phyloP scores from a whole-genome alignment of 768 basidiomycete species.

The Mycena galericulata region DNA sequence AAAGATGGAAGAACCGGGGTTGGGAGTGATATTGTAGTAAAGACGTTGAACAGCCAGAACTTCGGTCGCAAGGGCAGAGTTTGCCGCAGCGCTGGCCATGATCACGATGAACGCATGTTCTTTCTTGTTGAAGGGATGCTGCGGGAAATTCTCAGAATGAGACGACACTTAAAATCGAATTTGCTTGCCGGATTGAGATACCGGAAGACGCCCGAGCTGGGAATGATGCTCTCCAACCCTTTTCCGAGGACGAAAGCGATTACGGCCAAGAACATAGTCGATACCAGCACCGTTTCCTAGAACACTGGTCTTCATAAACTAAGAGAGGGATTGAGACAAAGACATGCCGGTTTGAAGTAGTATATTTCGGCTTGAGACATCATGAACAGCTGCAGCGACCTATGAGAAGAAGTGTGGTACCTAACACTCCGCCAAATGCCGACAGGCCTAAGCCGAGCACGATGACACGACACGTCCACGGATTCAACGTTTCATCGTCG shows the following conservation, averaged over 20 bases:
- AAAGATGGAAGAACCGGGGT: slow-evolving; percentile 58
- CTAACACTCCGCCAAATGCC: slow-evolving; percentile 62
- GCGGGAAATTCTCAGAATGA: background rate
- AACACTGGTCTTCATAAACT: too few relatives aligned
- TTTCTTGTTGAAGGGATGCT: slow-evolving; percentile 72
- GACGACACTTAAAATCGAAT: background rate
- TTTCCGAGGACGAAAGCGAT: slow-evolving; percentile 64
- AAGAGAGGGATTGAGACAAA: too few relatives aligned
- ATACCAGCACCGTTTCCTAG: slow-evolving; percentile 66
- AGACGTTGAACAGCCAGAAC: slow-evolving; percentile 66
- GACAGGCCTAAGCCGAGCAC: slow-evolving; percentile 61
- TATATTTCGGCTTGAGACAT: slow-evolving; percentile 62
- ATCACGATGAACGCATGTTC: slow-evolving; percentile 70
- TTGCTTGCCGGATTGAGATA: slow-evolving; percentile 64
- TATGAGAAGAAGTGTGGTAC: slow-evolving; percentile 40
- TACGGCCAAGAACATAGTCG: slow-evolving; percentile 65
- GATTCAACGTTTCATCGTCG: slow-evolving; percentile 59
- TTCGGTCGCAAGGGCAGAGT: slow-evolving; percentile 65
- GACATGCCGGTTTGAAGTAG: slow-evolving; percentile 75
- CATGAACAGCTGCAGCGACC: slow-evolving; percentile 14
- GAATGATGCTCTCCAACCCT: slow-evolving; percentile 59
- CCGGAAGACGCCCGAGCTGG: slow-evolving; percentile 56
- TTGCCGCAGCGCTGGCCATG: slow-evolving; percentile 67
- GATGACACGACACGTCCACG: slow-evolving; percentile 60
- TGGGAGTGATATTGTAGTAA: slow-evolving; percentile 65